These are phyloP conservation scores for Coccomyxa sp. DNA, from an alignment of 139 green algal species.

Conservation along the genomic window DNA sequence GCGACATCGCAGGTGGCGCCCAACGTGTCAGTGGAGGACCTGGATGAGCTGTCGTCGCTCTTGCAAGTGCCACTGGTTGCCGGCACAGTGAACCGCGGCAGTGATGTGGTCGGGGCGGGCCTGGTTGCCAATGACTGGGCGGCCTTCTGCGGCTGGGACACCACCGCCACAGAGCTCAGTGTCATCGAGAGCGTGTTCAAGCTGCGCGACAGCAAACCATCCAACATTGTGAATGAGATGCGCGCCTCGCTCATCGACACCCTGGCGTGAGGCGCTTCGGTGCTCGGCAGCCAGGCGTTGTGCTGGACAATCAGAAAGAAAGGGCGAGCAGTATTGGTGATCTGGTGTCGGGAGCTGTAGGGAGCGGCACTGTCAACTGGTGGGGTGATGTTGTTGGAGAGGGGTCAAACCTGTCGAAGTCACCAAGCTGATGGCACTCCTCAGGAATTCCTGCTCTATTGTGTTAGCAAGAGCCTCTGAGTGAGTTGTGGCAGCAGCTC, in stretches of 20 bases:
- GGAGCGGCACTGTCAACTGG: no score
- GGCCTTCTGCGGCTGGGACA: conserved; percentile 95
- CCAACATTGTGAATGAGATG: conserved; percentile 87
- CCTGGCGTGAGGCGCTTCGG: conserved; percentile 61
- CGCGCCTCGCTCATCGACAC: conserved; percentile 85
- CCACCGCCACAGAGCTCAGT: conserved; percentile 91
- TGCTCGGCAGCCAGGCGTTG: no score
- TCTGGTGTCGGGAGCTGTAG: no score
- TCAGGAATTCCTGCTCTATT: no score
- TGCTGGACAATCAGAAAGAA: background rate
- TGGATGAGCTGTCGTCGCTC: conserved; percentile 96
- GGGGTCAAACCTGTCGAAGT: no score
- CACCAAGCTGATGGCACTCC: no score
- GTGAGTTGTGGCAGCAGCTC: no score
- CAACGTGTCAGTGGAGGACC: conserved; percentile 93
- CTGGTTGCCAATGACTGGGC: conserved; percentile 96
- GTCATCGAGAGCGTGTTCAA: conserved; percentile 96
- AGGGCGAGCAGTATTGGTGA: no score
- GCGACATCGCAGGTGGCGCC: conserved; percentile 60
- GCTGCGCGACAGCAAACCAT: conserved; percentile 76
- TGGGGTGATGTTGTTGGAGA: no score
- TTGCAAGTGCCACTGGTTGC: conserved; percentile 92
- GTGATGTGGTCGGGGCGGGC: conserved; percentile 85
- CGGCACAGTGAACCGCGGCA: conserved; percentile 94
- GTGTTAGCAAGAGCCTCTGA: no score